Base-by-base conservation (phyloP, 2,329 filamentous ascomycete genomes). In the Diaporthe vaccinii region DNA sequence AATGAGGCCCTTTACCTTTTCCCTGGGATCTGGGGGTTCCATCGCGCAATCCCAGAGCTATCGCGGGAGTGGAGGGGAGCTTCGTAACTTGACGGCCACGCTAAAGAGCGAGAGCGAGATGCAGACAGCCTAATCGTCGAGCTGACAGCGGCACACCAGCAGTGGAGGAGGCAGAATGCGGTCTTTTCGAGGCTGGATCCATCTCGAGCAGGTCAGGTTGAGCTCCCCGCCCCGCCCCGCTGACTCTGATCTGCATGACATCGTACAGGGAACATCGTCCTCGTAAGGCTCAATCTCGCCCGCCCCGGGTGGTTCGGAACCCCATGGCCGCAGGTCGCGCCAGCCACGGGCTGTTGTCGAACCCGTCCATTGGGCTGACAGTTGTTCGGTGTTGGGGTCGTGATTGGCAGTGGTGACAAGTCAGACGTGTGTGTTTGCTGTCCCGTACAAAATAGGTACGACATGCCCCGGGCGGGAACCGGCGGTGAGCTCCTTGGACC, bases 21-120 rank as follows among this genome's bases (percentile, higher is more conserved):
- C 44, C 44, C 4, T 25, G 46, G 14, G 12, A 7, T 39, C 34
- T 46, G 41, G 34, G 46, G 31, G 12, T 36, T 68, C 65, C 31
- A 14, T 53, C 65, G 65, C 65, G 65, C 49, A 46, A 41, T 53
- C 14, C 34, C 65, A 69, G 49, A 69, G 65, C 65, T 55, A 55
- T 69, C 49, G 65, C 34, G 49, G 65, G 9, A 7, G 65, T 39
- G 49, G 49, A 55, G 49, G 65, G 65, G 17, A 69, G 34, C 65
- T 41, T 69, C 46, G 15, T 22, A 8, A 15, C 46, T 69, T 55
- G 65, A 49, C 65, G 12, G 6, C n/a, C n/a, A 8, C 65, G 65
- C 65, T 69, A 69, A 69, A 69, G 65, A 69, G 65, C 65, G 65
- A 69, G 65, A 69, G 65, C 65, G 65, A 69, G 65, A 25, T 69